Base-by-base conservation (phyloP, 495 filamentous ascomycete species). In the Hypoxylon intermedium region DNA sequence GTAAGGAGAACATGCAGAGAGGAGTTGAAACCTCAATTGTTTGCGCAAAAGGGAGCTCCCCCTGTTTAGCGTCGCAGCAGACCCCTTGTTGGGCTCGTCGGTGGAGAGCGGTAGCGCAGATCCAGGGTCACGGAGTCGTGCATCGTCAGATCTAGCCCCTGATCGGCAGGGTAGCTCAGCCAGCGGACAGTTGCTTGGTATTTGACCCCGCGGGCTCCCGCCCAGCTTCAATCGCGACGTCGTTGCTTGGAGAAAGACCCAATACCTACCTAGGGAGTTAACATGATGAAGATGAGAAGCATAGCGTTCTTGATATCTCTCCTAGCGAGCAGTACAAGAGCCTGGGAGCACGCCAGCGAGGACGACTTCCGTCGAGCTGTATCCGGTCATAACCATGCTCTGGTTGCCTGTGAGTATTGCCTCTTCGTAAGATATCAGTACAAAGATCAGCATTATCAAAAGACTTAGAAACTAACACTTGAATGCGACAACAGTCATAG, bases 341-440 rank as follows among this genome's bases (percentile, higher is more conserved):
- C 71, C 13, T 80, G 77, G 78, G 63, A 71, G 20, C 75, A 77
- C 62, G 59, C 65, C 0, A 58, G 55, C 7, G 67, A 70, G 11
- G 48, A 67, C 13, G 70, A 70, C 6, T 64, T 74, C 12, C 52
- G 68, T 11, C 53, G 63, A n/a, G 58, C 63, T 9, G 63, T 77
- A 30, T 46, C 54, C 13, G 54, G 58, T 0, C 65, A 75, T 13
- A 73, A 76, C 3, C 54, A 70, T 43, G 72, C 68, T 1, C 60
- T 81, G 18, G 72, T 77, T 61, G 77, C 78, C n/a, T 81, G 77
- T 79, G 72, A 75, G 77, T 64, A 28, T 31, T 44, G 28, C n/a
- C 9, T 37, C 2, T 77, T 12, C 79, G 77, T 79, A 72, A 74
- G 76, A 59, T 28, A 15, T 0, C 24, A 23, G 7, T 26, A n/a